Evolutionary conservation across 2,329 filamentous ascomycete genomes (phyloP), one percentile per base, ranked within the genome.

Genomic region (Plenodomus tracheiphilus): DNA sequence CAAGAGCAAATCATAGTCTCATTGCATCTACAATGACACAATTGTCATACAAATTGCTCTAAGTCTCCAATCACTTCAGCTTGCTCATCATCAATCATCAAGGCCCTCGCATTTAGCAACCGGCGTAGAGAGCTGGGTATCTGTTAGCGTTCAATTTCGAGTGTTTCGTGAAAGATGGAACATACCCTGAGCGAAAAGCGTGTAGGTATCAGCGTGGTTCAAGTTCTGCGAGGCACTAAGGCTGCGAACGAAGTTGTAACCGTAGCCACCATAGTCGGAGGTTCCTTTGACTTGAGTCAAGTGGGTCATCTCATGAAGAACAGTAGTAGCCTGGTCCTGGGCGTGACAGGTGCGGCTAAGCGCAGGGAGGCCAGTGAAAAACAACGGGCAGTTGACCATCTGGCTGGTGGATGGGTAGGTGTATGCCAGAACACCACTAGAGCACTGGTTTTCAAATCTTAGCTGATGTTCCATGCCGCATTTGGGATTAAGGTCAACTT

Each of bases 261-360:
- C 83, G 52, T 82, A 82, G 19, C 54, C 62, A 17, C 75, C 80
- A 48, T 79, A 75, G 62, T 87, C 85, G 2, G 75, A 65, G 1
- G 83, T 85, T 4, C 82, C 81, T 42, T 81, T 80, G n/a, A 78
- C 73, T 71, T 73, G 75, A 62, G 78, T 70, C 25, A 78, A 74
- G 64, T 87, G 85, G 11, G 85, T 86, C 54, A 78, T 74, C 75
- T 88, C 85, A 61, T 88, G 85, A 15, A 88, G 67, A 30, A 77
- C 77, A 8, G 84, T 86, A 8, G 79, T 83, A 3, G 80, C 80
- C 72, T 85, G 82, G 62, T 86, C 84, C 69, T 87, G 84, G 3
- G 61, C 77, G 64, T 86, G 82, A 74, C 85, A 88, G 2, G 62
- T 69, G 6, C 56, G 53, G n/a, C 78, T 75, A 34, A 80, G 47